Conservation (phyloP, 768 basidiomycete species). For the Agaricus subrufescens region DNA sequence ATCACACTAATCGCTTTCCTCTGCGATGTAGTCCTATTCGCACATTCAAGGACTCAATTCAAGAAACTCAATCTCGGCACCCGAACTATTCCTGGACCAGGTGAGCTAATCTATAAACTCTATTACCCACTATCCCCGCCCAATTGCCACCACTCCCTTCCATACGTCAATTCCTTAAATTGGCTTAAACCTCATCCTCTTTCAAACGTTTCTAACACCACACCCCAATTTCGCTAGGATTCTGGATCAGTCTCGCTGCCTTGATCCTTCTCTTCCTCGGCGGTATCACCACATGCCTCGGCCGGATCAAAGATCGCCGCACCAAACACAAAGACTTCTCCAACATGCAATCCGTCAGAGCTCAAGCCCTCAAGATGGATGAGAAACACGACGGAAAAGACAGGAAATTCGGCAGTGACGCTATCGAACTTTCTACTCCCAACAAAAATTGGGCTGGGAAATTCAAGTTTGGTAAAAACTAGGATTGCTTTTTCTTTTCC, state of each 20-base stretch:
- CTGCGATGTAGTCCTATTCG: constrained; percentile 72
- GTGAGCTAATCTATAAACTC: constrained; percentile 34
- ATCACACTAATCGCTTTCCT: constrained; percentile 70
- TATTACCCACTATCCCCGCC: constrained; percentile 1
- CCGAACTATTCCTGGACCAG: constrained; percentile 55
- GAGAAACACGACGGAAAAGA: neutral
- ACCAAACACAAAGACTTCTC: neutral
- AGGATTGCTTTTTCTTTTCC: no score
- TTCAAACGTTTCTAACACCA: neutral
- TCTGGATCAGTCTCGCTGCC: constrained; percentile 12
- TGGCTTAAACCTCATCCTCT: neutral
- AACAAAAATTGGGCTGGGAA: neutral
- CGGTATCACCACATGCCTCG: constrained; percentile 11
- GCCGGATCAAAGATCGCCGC: constrained; percentile 5
- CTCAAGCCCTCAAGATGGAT: neutral
- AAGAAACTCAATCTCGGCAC: constrained; percentile 41
- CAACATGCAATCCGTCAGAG: neutral
- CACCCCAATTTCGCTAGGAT: neutral
- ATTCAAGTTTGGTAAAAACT: constrained; percentile 7
- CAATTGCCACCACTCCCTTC: constrained; percentile 1
- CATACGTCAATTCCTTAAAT: neutral
- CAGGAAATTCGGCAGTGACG: neutral
- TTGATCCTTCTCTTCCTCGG: constrained; percentile 12
- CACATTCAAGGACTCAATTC: constrained; percentile 54
- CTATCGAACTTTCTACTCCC: neutral